Conservation (phyloP, 2,329 filamentous ascomycete genomes). For the Penicillium aurantiogriseum region DNA sequence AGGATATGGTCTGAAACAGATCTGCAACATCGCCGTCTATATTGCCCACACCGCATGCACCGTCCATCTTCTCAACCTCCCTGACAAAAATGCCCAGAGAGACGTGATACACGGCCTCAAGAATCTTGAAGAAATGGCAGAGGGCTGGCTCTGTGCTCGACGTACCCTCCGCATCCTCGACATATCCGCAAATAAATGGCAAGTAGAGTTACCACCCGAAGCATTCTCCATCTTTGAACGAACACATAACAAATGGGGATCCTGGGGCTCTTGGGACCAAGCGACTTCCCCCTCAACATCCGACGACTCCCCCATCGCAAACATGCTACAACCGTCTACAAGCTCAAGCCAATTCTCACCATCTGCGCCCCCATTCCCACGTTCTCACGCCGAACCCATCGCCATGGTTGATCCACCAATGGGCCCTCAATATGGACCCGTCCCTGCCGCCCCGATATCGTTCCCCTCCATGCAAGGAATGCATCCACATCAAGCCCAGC, state of each 20-base stretch:
- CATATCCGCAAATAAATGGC: constrained; percentile 84
- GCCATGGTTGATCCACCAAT: constrained; percentile 12
- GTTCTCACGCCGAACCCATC: constrained; percentile 9
- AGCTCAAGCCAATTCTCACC: constrained; percentile 21
- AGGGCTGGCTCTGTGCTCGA: constrained; percentile 88
- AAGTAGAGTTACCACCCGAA: constrained; percentile 80
- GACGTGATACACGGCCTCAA: constrained; percentile 90
- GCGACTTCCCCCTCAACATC: constrained; percentile 33
- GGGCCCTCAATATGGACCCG: constrained; percentile 15
- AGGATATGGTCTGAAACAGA: constrained; percentile 83
- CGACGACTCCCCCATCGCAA: constrained; percentile 25
- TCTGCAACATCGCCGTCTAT: constrained; percentile 95
- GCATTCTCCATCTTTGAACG: constrained; percentile 72
- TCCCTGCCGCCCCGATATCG: constrained; percentile 16
- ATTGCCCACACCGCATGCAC: constrained; percentile 93
- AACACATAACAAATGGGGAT: constrained; percentile 76
- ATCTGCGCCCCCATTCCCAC: constrained; percentile 2
- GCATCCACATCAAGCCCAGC: constrained; percentile 20
- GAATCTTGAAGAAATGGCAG: constrained; percentile 91
- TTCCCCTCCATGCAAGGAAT: constrained; percentile 22
- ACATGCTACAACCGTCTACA: constrained; percentile 17
- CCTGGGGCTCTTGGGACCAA: constrained; percentile 55
- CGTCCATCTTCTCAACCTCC: constrained; percentile 88
- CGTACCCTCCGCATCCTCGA: constrained; percentile 82
- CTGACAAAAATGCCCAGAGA: constrained; percentile 83